Base-by-base conservation (phyloP, 2,329 filamentous ascomycete genomes). In the Teratosphaeria zuluensis region DNA sequence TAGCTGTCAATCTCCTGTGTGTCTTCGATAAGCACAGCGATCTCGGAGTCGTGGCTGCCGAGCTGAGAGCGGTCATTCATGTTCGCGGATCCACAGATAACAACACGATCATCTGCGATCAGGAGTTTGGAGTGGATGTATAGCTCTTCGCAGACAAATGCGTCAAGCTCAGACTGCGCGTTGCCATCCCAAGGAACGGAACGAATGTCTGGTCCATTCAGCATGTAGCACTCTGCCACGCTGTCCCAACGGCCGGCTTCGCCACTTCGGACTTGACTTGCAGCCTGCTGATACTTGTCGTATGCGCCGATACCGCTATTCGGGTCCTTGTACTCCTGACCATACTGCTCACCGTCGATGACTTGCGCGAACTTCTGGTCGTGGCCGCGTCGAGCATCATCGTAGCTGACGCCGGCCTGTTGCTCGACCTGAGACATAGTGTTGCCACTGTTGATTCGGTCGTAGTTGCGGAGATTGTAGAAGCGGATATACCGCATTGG, bases 11-110 rank as follows among this genome's bases (percentile, higher is more conserved):
- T 77, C 1, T 84, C 77, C 1, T 85, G 83, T 1, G 84, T 82
- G 70, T 95, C 90, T 71, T 94, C 87, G 68, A 96, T 89, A 59
- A 95, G 81, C 63, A 95, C 88, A n/a, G 90, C 90, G 58, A 96
- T 90, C 71, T 96, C 91, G 0, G 86, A 90, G 75, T 95, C 91
- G 73, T 94, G 90, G 59, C 84, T 81, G 38, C 90, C 90, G 3
- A 95, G 82, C 75, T 96, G 89, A 2, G 87, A 92, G 58, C 84
- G 78, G 65, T 86, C 85, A 66, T 88, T 87, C 66, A 88, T 76
- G 65, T 88, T 87, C 28, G 84, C 84, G 57, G 82, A 90, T 62
- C 91, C 90, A 70, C 88, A 92, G 64, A 95, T 92, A 59, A 90
- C 88, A 55, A 88, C 80, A 7, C 83, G 81, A 71, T 95, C 91